Evolutionary conservation across 441 rosid species (phyloP), one percentile per base, ranked within the genome.

Genomic region (Gossypium trilobum): DNA sequence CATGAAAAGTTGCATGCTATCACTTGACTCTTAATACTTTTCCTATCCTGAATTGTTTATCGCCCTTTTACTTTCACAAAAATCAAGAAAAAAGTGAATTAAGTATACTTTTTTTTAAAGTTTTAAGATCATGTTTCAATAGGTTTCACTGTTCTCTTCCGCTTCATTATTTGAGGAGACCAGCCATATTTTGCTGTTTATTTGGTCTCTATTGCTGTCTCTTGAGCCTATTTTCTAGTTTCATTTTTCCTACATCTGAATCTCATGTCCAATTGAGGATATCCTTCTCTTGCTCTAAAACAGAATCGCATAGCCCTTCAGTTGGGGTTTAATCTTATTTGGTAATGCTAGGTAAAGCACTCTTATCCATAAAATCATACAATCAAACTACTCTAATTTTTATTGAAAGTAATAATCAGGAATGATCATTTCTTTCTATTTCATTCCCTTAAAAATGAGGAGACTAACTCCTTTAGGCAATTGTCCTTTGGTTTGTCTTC

Each of bases 201-300:
- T 64, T 64, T 42, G 31, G 27, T 60, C 65, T 29, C 36, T 58
- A 31, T 58, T 58, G 63, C 63, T 57, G 16, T 25, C 62, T 25
- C 13, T 60, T 14, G 39, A 60, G 65, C 7, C 65, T n/a, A 14
- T 60, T 60, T 27, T 27, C 11, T 2, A 6, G 44, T 25, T 60
- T 29, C 17, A 60, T 29, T 60, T 60, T 14, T 14, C 39, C 56
- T 44, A 9, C 20, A 11, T 46, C 22, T 19, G 55, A 13, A 42
- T 46, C 33, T 65, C 44, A 19, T 65, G 31, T 65, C 54, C 27
- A 65, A 0, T 42, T 33, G 54, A 10, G 14, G 20, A n/a, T 9
- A 19, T 25, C 16, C 29, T 27, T 58, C 4, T 58, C 63, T 25
- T 58, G 33, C 33, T 10, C 36, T 57, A 23, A 2, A 25, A 22